These are phyloP conservation scores for Byssothecium circinans DNA, from an alignment of 2,329 filamentous ascomycete species.

Conservation along the genomic window DNA sequence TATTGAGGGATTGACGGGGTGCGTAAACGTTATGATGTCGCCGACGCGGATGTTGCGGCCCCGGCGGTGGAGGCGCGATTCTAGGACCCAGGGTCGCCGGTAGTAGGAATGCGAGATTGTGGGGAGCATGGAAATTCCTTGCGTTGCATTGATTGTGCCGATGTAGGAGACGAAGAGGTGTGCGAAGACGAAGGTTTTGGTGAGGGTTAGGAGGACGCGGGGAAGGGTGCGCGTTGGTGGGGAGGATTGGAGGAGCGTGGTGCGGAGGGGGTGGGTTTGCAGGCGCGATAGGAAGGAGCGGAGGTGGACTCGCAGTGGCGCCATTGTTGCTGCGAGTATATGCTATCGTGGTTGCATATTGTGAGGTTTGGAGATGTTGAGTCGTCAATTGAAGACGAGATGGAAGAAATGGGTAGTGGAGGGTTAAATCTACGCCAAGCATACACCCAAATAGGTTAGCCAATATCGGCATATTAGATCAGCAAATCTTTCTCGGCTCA, in stretches of 20 bases:
- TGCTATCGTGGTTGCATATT: constrained; percentile 22
- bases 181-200: constrained; percentile 21
- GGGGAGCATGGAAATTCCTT: constrained; percentile 86
- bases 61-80: constrained; percentile 31
- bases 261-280: constrained; percentile 2
- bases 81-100: constrained; percentile 23
- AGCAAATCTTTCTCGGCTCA: too few relatives aligned
- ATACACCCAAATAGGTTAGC: too few relatives aligned
- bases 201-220: constrained; percentile 10
- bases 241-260: background rate
- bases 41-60: constrained; percentile 74
- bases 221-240: background rate
- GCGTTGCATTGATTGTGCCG: constrained; percentile 60
- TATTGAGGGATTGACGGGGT: constrained; percentile 62
- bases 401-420: too few relatives aligned
- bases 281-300: constrained; percentile 10
- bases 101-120: constrained; percentile 58
- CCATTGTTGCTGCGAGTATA: constrained; percentile 16
- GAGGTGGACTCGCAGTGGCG: constrained; percentile 21
- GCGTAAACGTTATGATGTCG: constrained; percentile 77
- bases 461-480: too few relatives aligned
- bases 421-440: too few relatives aligned
- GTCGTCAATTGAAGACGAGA: constrained; percentile 1
- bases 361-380: background rate
- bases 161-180: constrained; percentile 56